These are phyloP conservation scores for Aspergillus tamarii DNA, from an alignment of 2,329 filamentous ascomycete species.

Conservation along the genomic window DNA sequence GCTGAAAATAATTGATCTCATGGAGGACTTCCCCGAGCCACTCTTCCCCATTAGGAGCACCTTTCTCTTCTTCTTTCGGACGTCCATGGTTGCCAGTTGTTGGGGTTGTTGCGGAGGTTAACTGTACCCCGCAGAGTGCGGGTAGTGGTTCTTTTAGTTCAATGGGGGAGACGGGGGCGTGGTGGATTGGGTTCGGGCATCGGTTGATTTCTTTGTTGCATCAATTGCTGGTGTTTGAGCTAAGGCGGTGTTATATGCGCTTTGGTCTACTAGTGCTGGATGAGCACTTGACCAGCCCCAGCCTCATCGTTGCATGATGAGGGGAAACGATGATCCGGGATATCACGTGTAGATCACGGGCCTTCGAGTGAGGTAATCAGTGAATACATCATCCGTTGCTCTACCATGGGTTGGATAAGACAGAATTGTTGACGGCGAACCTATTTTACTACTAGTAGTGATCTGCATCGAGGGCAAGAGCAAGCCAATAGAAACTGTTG, in stretches of 20 bases:
- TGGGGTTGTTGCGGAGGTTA: not conserved
- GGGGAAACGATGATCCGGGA: slow-evolving; percentile 6
- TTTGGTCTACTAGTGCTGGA: not conserved
- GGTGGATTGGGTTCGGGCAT: not conserved
- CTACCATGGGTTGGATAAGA: not conserved
- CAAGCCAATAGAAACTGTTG: not conserved
- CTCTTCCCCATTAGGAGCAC: slow-evolving; percentile 92
- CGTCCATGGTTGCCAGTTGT: slow-evolving; percentile 40
- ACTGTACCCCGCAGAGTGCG: slow-evolving; percentile 2
- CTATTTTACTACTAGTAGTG: not conserved
- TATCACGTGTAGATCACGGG: not conserved
- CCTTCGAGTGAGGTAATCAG: not conserved
- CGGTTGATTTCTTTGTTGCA: not conserved
- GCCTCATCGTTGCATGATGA: slow-evolving; percentile 2
- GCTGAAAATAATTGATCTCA: slow-evolving; percentile 98
- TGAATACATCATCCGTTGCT: not conserved
- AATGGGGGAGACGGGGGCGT: not conserved
- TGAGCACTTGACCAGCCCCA: slow-evolving; percentile 2
- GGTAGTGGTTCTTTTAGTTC: slow-evolving; percentile 1
- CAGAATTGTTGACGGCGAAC: not conserved
- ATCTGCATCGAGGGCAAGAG: not conserved
- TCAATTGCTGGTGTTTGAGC: not conserved
- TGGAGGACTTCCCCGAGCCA: slow-evolving; percentile 95
- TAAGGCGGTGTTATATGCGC: not conserved
- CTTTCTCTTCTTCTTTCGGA: slow-evolving; percentile 76